phyloP scores from a whole-genome alignment of 2,329 filamentous ascomycete genomes.

The Xylaria sp. region DNA sequence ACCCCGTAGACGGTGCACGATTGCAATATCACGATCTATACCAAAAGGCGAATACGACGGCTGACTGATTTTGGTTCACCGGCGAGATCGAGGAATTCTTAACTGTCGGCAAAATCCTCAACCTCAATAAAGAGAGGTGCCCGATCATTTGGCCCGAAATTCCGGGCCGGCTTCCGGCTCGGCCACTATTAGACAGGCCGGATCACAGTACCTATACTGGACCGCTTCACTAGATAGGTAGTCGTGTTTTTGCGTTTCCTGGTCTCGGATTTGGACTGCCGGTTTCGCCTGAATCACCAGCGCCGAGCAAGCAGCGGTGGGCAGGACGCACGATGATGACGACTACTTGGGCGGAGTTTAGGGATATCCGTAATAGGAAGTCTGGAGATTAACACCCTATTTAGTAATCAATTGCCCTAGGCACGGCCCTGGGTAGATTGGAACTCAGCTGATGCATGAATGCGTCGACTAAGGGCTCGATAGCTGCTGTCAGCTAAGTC shows the following conservation, averaged over 20 bases:
- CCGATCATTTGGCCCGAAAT: background rate
- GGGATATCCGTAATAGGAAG: constrained; percentile 14
- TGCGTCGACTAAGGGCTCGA: background rate
- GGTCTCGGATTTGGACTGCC: background rate
- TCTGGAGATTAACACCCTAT: background rate
- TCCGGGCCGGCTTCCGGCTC: background rate
- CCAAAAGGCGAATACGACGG: background rate
- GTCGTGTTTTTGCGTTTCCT: background rate
- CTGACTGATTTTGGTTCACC: constrained; percentile 6
- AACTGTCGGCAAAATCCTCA: background rate
- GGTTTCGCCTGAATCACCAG: background rate
- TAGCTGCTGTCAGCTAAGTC: constrained; percentile 4
- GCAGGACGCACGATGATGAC: background rate
- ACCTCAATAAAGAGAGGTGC: constrained; percentile 1
- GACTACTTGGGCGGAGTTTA: constrained; percentile 15
- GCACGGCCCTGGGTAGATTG: background rate
- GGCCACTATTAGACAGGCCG: background rate
- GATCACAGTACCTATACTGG: background rate
- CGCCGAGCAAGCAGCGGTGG: background rate
- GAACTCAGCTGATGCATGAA: background rate
- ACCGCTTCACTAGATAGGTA: background rate
- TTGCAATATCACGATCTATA: background rate
- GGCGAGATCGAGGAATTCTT: constrained; percentile 12
- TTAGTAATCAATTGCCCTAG: background rate
- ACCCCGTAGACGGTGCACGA: constrained; percentile 8